A percentile compares a stretch with the other conserved stretches of the same genome.
Conservation (phyloP, 108 stramenopile genomes). For the Cyclotella cryptica region DNA sequence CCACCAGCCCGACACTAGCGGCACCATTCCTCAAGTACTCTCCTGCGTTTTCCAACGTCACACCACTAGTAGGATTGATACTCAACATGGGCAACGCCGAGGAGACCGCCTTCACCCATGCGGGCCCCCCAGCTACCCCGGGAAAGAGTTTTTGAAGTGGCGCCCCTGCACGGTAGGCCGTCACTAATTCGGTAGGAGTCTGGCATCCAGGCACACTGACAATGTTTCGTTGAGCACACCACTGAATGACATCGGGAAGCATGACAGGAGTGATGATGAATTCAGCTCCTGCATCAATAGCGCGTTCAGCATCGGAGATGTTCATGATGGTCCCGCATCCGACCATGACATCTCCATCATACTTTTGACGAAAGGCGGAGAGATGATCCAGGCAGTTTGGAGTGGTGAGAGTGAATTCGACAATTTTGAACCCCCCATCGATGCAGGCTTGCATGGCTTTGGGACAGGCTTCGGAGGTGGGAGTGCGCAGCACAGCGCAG, state of each 20-base stretch:
- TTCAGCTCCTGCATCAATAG: slow-evolving; percentile 83
- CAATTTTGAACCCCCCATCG: slow-evolving; percentile 89
- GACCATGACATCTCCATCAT: slow-evolving; percentile 89
- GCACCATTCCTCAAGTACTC: slow-evolving; percentile 79
- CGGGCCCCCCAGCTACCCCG: slow-evolving; percentile 83
- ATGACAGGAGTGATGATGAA: slow-evolving; percentile 89
- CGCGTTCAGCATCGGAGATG: slow-evolving; percentile 69
- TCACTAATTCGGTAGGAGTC: slow-evolving; percentile 83
- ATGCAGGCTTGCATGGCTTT: slow-evolving; percentile 91
- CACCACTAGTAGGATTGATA: slow-evolving; percentile 88
- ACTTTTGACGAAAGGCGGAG: slow-evolving; percentile 74
- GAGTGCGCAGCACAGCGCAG: slow-evolving; percentile 86
- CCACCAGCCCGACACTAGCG: slow-evolving; percentile 85
- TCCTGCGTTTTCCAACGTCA: slow-evolving; percentile 85
- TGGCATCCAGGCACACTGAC: slow-evolving; percentile 88
- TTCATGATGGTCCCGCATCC: slow-evolving; percentile 88
- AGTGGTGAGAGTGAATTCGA: slow-evolving; percentile 88
- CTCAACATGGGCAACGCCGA: slow-evolving; percentile 80
- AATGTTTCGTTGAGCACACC: slow-evolving; percentile 81
- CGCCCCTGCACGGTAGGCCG: slow-evolving; percentile 78
- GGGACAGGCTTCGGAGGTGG: slow-evolving; percentile 84
- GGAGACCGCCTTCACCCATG: slow-evolving; percentile 87
- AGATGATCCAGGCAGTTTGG: slow-evolving; percentile 83
- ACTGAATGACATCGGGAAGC: slow-evolving; percentile 84
- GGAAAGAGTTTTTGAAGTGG: slow-evolving; percentile 90